Percentiles rank a stretch among this genome's conserved stretches.
phyloP scores from a whole-genome alignment of 2,329 filamentous ascomycete genomes.

The Colletotrichum gigasporum region DNA sequence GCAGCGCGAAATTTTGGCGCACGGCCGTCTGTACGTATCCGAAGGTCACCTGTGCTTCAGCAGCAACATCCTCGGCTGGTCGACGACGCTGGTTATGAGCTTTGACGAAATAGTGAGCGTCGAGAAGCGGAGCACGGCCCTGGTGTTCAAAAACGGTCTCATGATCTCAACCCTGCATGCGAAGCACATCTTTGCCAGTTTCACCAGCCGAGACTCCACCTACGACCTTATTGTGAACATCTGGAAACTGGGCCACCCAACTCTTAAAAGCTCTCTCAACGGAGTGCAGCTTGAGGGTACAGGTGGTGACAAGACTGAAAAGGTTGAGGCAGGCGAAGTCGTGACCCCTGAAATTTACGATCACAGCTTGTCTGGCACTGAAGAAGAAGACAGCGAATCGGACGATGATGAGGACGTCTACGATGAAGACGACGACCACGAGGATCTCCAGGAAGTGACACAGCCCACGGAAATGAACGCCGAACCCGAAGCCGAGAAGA shows the following conservation, averaged over 20 bases:
- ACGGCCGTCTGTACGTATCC: slow-evolving; percentile 93
- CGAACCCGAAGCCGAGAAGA: slow-evolving; percentile 69
- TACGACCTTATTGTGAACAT: slow-evolving; percentile 98
- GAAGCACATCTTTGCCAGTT: slow-evolving; percentile 94
- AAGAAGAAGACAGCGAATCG: slow-evolving; percentile 68
- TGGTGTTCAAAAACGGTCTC: slow-evolving; percentile 96
- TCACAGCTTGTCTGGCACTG: slow-evolving; percentile 62
- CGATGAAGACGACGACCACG: slow-evolving; percentile 81
- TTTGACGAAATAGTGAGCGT: slow-evolving; percentile 98
- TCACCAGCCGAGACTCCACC: slow-evolving; percentile 92
- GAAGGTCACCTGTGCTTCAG: slow-evolving; percentile 98
- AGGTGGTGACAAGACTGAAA: slow-evolving; percentile 91
- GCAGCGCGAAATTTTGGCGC: slow-evolving; percentile 93
- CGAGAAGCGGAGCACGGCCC: slow-evolving; percentile 94
- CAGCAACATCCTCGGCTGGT: slow-evolving; percentile 98
- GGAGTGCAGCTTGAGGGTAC: slow-evolving; percentile 84
- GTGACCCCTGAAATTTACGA: slow-evolving; percentile 44
- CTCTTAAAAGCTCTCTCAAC: slow-evolving; percentile 89
- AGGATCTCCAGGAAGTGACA: slow-evolving; percentile 58
- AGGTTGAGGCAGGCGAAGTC: slow-evolving; percentile 64
- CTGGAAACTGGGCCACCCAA: slow-evolving; percentile 96
- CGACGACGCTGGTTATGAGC: slow-evolving; percentile 95
- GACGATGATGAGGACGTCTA: slow-evolving; percentile 77
- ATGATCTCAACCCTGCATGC: slow-evolving; percentile 97
- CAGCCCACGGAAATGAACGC: slow-evolving; percentile 50